These are phyloP conservation scores for Pulveroboletus sp. DNA, from an alignment of 768 basidiomycete genomes.

Conservation along the genomic window DNA sequence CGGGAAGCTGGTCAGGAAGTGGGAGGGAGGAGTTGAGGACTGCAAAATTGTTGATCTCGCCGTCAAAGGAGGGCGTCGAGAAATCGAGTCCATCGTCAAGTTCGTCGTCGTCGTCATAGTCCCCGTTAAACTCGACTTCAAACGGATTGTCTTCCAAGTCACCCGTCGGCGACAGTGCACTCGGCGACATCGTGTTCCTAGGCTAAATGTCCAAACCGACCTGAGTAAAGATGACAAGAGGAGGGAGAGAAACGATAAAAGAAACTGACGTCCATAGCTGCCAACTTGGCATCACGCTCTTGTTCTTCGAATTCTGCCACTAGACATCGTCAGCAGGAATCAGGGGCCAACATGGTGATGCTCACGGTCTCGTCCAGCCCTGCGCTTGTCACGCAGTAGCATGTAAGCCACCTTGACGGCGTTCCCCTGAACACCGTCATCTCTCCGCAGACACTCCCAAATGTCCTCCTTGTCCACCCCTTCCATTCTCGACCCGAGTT, in stretches of 20 bases:
- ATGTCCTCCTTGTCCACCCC: constrained; percentile 80
- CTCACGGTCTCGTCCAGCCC: constrained; percentile 82
- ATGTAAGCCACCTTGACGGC: constrained; percentile 96
- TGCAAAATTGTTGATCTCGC: constrained; percentile 62
- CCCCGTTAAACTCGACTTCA: constrained; percentile 59
- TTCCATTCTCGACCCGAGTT: constrained; percentile 65
- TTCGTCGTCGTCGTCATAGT: constrained; percentile 46
- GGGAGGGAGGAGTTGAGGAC: constrained; percentile 89
- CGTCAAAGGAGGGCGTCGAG: constrained; percentile 35
- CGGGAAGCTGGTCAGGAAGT: constrained; percentile 56
- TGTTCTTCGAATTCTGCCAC: constrained; percentile 79
- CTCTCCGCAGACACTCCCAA: constrained; percentile 76
- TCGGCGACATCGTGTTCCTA: constrained; percentile 63
- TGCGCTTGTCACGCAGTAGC: constrained; percentile 82
- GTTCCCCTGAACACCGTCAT: constrained; percentile 85
- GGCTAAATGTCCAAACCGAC: constrained; percentile 45
- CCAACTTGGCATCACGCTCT: constrained; percentile 76
- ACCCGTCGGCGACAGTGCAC: constrained; percentile 57
- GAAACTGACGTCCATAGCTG: constrained; percentile 72
- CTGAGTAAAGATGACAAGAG: constrained; percentile 5
- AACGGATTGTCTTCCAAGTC: constrained; percentile 77
- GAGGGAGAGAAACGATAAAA: constrained; percentile 6
- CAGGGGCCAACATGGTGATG: constrained; percentile 11
- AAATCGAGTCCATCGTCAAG: constrained; percentile 52
- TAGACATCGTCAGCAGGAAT: constrained; percentile 29